Evolutionary conservation across 2,329 filamentous ascomycete species (phyloP), one percentile per base, ranked within the genome.

Genomic region (Sarocladium strictum): DNA sequence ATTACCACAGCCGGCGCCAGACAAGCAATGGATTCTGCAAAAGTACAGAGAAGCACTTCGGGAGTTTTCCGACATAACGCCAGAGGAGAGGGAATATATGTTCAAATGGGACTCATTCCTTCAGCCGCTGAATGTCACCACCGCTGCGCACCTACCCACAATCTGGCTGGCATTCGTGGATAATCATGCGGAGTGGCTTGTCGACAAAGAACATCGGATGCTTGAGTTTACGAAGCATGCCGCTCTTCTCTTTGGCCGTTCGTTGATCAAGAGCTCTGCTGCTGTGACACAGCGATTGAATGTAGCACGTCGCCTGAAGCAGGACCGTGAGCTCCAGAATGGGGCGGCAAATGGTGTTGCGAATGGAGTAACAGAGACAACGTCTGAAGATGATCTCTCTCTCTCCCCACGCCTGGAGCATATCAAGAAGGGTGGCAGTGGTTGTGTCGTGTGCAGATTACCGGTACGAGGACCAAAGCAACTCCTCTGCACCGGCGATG

Each of bases 51-150:
- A 84, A 55, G 77, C 75, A 53, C 76, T 84, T 54, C 71, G 73
- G 26, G 81, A 84, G 58, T 83, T 80, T 60, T 76, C 74, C 9
- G 80, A 84, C 58, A 73, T 84, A 24, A 75, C 75, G 12, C 63
- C 69, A 2, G 68, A 73, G 15, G 80, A 84, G 61, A 80, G 79
- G 63, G 80, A 83, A 57, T 84, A 79, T 56, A 79, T 84, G 54
- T 72, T 74, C 59, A 76, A 79, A 58, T 84, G 80, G 80, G 80
- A 83, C 57, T 71, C 74, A 1, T 82, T 78, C 59, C 75, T 81
- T 47, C 72, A 80, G 9, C 69, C 69, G 43, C 73, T 77, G 59
- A 76, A 73, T 54, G 66, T 83, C 47, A 78, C 76, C 4, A 77
- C 78, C 3, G 73, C 74, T 27, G 74, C 75, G 3, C 81, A 78